phyloP scores from a whole-genome alignment of 805 yeast genomes.

The Cyberlindnera saturnus region DNA sequence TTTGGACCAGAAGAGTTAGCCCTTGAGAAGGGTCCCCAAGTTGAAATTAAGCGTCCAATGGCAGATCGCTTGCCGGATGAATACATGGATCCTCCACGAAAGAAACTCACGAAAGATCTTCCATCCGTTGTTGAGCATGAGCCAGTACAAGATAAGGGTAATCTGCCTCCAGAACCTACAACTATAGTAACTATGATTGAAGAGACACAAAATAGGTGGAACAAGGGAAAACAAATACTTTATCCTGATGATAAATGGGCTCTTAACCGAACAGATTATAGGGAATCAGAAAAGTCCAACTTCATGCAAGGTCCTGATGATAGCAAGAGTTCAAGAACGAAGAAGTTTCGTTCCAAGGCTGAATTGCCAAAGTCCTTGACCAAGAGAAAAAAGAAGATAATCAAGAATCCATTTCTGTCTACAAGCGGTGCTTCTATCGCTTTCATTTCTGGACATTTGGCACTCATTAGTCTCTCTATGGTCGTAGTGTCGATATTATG shows the following conservation, averaged over 20 bases:
- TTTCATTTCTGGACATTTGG: too few species aligned
- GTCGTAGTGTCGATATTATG: neutral
- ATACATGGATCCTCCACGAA: conserved; percentile 2
- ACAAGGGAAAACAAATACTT: neutral
- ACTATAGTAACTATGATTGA: neutral
- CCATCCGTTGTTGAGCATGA: neutral
- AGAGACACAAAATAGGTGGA: neutral
- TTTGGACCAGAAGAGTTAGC: neutral
- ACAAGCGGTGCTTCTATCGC: neutral
- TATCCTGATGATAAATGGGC: neutral
- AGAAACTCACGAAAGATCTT: conserved; percentile 2
- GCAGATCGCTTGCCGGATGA: conserved; percentile 6
- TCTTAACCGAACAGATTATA: neutral
- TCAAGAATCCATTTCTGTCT: conserved; percentile 1
- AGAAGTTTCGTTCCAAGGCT: neutral
- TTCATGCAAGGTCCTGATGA: neutral
- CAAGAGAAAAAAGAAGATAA: neutral
- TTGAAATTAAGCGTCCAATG: conserved; percentile 2
- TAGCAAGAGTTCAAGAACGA: neutral
- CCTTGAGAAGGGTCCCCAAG: conserved; percentile 2
- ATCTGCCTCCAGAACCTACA: too few species aligned
- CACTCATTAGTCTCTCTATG: neutral
- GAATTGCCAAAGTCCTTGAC: neutral
- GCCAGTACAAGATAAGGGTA: too few species aligned
- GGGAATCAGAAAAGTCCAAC: neutral